Evolutionary conservation across 495 filamentous ascomycete genomes (phyloP), one percentile per base, ranked within the genome.

Genomic region (Lasiosphaeris hirsuta): DNA sequence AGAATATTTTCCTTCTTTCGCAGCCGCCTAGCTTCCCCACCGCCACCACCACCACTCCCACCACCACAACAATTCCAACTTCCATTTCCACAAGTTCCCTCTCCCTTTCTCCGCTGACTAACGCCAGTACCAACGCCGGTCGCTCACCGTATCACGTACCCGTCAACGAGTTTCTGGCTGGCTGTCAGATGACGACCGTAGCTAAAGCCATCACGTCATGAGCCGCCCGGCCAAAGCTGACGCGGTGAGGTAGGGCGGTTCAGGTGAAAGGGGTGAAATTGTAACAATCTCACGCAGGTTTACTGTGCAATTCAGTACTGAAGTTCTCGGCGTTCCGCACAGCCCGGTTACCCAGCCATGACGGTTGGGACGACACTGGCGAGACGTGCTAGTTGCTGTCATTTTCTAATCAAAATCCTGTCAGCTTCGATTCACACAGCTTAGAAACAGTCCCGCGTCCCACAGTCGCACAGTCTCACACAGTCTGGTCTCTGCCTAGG

Each of bases 151-250:
- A 19, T 15, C 43, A n/a, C 17, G 43, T 46, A 46, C 43, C 43
- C 43, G 43, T 30, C 23, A 30, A 30, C 39, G 43, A 15, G 43
- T 46, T 6, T 23, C 43, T n/a, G 18, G 46, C 46, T n/a, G 9
- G 30, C 36, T 17, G 30, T 55, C 40, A 45, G 42, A 59, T 59
- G 61, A 60, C 52, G 61, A 42, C 37, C 43, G 17, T 38, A 35
- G 18, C 10, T 8, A 23, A 58, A 23, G 41, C 9, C 54, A 61
- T 61, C 62, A 60, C 62, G 58, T 57, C 54, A 64, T 64, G 58
- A 53, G 13, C 54, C 7, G 46, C 2, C 44, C 7, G 18, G 30
- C 46, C 23, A 50, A 14, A 47, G 38, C 48, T 44, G 43, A 46
- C 43, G 17, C 9, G 17, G n/a, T 41, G 43, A 34, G 9, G n/a